These are phyloP conservation scores for Ogataea hybrid DNA, from an alignment of 1,139 yeast genomes.

Conservation along the genomic window DNA sequence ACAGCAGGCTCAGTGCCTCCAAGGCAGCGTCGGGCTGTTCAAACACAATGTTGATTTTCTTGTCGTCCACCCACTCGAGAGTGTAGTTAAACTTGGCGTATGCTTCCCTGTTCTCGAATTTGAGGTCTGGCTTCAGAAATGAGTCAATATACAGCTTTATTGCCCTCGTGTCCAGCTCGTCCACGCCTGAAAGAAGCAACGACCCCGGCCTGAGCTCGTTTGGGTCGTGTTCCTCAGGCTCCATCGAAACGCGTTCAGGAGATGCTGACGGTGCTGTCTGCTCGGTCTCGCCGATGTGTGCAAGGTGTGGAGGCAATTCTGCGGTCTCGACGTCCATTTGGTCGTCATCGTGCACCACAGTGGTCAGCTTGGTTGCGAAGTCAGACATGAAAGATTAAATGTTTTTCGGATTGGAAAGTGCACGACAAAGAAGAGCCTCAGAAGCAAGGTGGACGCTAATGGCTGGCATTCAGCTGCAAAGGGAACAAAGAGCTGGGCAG, in stretches of 20 bases:
- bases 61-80: constrained; percentile 72
- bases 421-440: constrained; percentile 2
- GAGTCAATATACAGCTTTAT: constrained; percentile 55
- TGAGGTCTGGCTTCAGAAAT: constrained; percentile 43
- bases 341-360: constrained; percentile 20
- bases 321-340: constrained; percentile 16
- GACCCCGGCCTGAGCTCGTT: constrained; percentile 46
- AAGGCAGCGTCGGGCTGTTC: constrained; percentile 42
- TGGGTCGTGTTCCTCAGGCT: constrained; percentile 11
- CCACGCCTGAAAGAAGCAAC: constrained; percentile 60
- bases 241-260: constrained; percentile 1
- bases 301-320: constrained; percentile 24
- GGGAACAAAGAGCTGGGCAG: neutral
- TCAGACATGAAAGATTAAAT: constrained; percentile 15
- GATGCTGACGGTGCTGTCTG: constrained; percentile 2
- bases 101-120: constrained; percentile 27
- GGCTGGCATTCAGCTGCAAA: no score
- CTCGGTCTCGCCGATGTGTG: constrained; percentile 7
- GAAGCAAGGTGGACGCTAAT: neutral
- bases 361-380: constrained; percentile 19
- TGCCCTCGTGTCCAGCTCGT: constrained; percentile 62
- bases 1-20: constrained; percentile 38
- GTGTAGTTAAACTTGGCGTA: constrained; percentile 31
- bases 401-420: constrained; percentile 3
- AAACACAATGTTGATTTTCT: constrained; percentile 55